These are phyloP conservation scores for Wickerhamiella parazyma DNA, from an alignment of 805 yeast genomes.

Conservation along the genomic window DNA sequence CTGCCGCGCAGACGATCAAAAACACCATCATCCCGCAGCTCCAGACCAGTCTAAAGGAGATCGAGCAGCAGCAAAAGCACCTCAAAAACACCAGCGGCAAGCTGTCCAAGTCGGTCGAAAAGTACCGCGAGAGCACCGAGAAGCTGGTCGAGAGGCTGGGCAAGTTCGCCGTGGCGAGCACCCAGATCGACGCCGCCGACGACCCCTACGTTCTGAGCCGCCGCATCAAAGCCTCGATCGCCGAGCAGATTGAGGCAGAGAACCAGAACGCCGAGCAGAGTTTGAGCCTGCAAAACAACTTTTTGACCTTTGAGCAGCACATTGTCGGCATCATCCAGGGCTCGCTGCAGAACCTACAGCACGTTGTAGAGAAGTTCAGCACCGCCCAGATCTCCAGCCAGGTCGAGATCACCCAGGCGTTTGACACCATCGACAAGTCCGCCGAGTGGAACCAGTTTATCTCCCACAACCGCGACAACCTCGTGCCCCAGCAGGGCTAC, in stretches of 20 bases:
- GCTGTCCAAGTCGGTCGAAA: constrained; percentile 27
- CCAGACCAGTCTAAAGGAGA: constrained; percentile 28
- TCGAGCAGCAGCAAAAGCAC: constrained; percentile 31
- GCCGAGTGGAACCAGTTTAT: constrained; percentile 35
- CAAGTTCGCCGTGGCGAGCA: constrained; percentile 22
- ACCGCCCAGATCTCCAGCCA: constrained; percentile 22
- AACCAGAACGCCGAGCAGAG: constrained; percentile 33
- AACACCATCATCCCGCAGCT: constrained; percentile 30
- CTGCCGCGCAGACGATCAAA: constrained; percentile 29
- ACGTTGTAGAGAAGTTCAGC: constrained; percentile 23
- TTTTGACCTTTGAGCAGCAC: constrained; percentile 32
- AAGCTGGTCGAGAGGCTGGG: constrained; percentile 30
- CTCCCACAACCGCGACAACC: constrained; percentile 22
- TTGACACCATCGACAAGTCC: constrained; percentile 28
- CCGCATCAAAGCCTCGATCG: constrained; percentile 25
- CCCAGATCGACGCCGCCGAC: constrained; percentile 27
- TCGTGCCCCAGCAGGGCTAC: constrained; percentile 24
- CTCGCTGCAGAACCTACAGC: constrained; percentile 25
- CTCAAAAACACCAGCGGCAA: constrained; percentile 26
- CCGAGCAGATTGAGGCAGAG: constrained; percentile 32
- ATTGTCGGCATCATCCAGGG: constrained; percentile 31
- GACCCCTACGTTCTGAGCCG: constrained; percentile 38
- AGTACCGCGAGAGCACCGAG: constrained; percentile 24
- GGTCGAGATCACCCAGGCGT: constrained; percentile 22
- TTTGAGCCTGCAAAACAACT: constrained; percentile 29